phyloP scores from a whole-genome alignment of 2,329 filamentous ascomycete genomes.

The Torrubiella hemipterigena region DNA sequence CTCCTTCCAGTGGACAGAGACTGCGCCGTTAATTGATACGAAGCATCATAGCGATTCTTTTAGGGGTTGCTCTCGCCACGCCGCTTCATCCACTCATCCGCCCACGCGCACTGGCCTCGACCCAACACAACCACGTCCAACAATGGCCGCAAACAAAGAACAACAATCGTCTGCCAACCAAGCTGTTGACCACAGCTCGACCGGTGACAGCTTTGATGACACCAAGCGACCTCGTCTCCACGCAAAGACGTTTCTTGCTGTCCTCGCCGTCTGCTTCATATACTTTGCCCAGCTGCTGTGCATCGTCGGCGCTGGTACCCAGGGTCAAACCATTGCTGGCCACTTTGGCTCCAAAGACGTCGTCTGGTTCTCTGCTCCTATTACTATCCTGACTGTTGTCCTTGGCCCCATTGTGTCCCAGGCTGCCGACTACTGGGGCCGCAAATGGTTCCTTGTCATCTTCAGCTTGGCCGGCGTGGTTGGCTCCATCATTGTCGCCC shows the following conservation, averaged over 20 bases:
- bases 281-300: conserved; percentile 22
- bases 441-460: conserved; percentile 25
- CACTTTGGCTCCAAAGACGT: conserved; percentile 13
- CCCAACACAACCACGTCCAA: no score
- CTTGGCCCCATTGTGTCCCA: conserved; percentile 23
- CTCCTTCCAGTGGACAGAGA: no score
- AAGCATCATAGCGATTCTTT: no score
- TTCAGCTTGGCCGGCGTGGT: conserved; percentile 19
- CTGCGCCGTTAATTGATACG: no score
- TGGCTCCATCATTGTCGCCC: conserved; percentile 22
- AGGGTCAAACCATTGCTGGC: conserved; percentile 18
- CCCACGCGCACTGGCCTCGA: no score
- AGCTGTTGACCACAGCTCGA: no score
- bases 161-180: no score
- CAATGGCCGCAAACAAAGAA: no score
- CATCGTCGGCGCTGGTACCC: conserved; percentile 21
- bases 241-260: conserved; percentile 20
- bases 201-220: no score
- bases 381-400: conserved; percentile 24
- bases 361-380: conserved; percentile 21
- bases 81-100: no score
- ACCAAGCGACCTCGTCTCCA: conserved; percentile 20
- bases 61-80: no score
- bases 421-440: conserved; percentile 29
- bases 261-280: conserved; percentile 20